Base-by-base conservation (phyloP, 441 rosid genomes). In the Gossypium trilobum region DNA sequence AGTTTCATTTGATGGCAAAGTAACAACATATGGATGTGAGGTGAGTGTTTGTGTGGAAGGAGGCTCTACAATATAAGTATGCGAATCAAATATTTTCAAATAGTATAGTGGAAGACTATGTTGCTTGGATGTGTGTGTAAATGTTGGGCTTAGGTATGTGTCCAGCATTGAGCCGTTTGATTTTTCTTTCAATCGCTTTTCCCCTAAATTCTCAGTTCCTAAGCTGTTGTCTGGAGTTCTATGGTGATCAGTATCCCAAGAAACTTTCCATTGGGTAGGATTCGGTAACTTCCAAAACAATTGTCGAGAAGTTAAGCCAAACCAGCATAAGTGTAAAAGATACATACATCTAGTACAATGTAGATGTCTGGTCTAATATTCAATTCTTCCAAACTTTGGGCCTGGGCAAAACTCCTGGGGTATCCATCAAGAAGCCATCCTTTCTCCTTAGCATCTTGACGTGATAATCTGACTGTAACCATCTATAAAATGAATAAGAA, bases 401-500 rank as follows among this genome's bases (percentile, higher is more conserved):
- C 92, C 80, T 91, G 96, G 14, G 92, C 75, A 75, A 67, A 82
- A 82, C 84, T 90, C 75, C 92, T 76, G 33, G 97, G 99, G 77
- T 85, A 91, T 25, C 99, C 99, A 85, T 94, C 97, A 17, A 91
- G 89, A 81, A 91, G 97, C 99, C 99, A 94, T 54, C 97, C 97
- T n/a, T 76, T 85, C 72, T 81, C 81, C 84, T 85, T 86, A 73
- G 85, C 92, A 79, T 94, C 99, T 77, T 86, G 84, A 36, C 77
- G 80, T 13, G 93, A 85, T 81, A 94, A 81, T 69, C 97, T 78
- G 64, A 79, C 77, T 1, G 84, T 84, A 75, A 90, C 92, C 97
- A 94, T 91, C 97, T 94, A 74, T 25, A 78, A 57, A 76, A 44
- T 11, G 65, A 51, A 42, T 58, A 74, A 16, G 20, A 22, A 46